Percentiles rank a stretch among this genome's conserved stretches.
Evolutionary conservation across 306 rosid species (phyloP).

Genomic region (Senna siamea): DNA sequence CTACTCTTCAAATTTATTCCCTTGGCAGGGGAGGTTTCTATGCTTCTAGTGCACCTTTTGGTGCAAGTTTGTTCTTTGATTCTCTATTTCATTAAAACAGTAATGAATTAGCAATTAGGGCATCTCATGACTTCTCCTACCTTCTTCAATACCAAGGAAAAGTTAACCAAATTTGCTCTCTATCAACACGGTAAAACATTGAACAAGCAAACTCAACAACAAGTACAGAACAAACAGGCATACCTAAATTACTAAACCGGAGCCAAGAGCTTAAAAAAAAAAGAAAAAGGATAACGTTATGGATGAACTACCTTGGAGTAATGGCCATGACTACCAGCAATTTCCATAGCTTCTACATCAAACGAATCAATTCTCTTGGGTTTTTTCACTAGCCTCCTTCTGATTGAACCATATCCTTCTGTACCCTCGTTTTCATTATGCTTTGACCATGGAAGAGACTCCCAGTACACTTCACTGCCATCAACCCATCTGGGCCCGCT

Average conservation of each 20-base stretch:
- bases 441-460: slow-evolving; percentile 53
- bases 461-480: slow-evolving; percentile 83
- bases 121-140: neutral
- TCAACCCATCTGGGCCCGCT: slow-evolving; percentile 85
- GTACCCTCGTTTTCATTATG: slow-evolving; percentile 44
- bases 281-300: neutral
- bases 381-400: slow-evolving; percentile 82
- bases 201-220: neutral
- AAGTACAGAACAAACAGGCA: neutral
- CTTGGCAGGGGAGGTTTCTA: too few species aligned
- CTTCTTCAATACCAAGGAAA: neutral
- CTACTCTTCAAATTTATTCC: too few species aligned
- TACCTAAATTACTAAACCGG: neutral
- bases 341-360: slow-evolving; percentile 91
- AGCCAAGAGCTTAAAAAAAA: neutral
- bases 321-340: slow-evolving; percentile 63
- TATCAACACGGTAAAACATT: neutral
- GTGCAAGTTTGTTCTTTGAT: too few species aligned
- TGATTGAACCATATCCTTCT: slow-evolving; percentile 66
- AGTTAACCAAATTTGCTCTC: too few species aligned
- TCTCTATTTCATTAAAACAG: too few species aligned
- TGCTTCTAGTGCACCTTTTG: too few species aligned
- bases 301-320: slow-evolving; percentile 52
- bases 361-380: slow-evolving; percentile 86
- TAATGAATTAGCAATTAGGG: too few species aligned